These are phyloP conservation scores for Kwoniella sp. DNA, from an alignment of 768 basidiomycete species.

Conservation along the genomic window DNA sequence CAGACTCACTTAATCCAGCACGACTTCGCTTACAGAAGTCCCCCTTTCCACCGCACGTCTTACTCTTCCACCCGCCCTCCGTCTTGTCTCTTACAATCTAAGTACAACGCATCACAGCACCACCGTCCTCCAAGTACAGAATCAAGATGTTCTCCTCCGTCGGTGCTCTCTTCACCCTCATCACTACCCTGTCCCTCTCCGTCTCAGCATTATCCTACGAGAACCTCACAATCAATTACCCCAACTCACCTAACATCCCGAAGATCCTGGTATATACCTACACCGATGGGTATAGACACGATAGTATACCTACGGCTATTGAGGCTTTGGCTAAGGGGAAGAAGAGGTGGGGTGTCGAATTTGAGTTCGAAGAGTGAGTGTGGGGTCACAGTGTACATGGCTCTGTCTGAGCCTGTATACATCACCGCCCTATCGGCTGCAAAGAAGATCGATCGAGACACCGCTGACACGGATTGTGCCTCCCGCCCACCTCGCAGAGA, in stretches of 20 bases:
- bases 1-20: no score
- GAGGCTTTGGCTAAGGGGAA: constrained; percentile 58
- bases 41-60: no score
- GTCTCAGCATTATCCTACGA: background rate
- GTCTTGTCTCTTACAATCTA: no score
- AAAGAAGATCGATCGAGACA: no score
- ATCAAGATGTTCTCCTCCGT: background rate
- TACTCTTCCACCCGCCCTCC: no score
- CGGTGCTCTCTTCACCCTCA: background rate
- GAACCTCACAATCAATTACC: background rate
- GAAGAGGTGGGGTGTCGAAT: constrained; percentile 55
- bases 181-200: background rate
- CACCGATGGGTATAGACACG: constrained; percentile 68
- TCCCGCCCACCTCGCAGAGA: constrained; percentile 59
- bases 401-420: no score
- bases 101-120: no score
- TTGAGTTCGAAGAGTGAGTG: constrained; percentile 65
- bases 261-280: constrained; percentile 66
- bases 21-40: no score
- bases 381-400: no score
- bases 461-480: no score
- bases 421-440: no score
- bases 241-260: constrained; percentile 3
- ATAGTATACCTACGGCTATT: constrained; percentile 73
- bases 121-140: no score